Evolutionary conservation across 208 protist species (phyloP), one percentile per base, ranked within the genome.

Genomic region (Giardia duodenalis): DNA sequence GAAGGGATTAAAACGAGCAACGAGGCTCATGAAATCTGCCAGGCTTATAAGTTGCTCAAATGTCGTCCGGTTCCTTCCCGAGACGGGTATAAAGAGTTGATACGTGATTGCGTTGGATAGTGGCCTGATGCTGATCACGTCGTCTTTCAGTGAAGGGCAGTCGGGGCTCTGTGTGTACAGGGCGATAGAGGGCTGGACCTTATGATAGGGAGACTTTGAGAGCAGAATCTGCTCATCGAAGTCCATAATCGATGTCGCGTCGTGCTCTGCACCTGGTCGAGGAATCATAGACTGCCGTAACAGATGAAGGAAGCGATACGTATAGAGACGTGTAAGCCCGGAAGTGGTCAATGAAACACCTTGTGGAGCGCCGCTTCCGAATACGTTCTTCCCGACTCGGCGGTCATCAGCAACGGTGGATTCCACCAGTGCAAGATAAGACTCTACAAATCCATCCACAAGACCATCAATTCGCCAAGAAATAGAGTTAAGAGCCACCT

Each of bases 211-310:
- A n/a, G 10, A 47, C n/a, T 45, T 46, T 43, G n/a, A 4, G 0
- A 91, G 1, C 2, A 91, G 1, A 48, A 91, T 42, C 88, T 47
- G n/a, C 45, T 91, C 88, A 48, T 91, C 88, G 46, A 91, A 91
- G 42, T 89, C 86, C 86, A 89, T 89, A 45, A 89, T 89, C 39
- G 22, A 45, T n/a, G 86, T 46, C 42, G 4, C 42, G 44, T 10
- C 4, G 22, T 46, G 86, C 39, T n/a, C 44, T 4, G 86, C 4
- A n/a, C 42, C 57, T 39, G 4, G 42, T n/a, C 39, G 3, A 42
- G 86, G 86, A 89, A 45, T 45, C 44, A 89, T n/a, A n/a, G 39
- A 4, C 4, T n/a, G 22, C 42, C 86, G 86, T 19, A 89, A 46
- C 3, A 44, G 57, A 76, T 76, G 57, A 76, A 76, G 57, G 19